Evolutionary conservation across 441 rosid species (phyloP).

Genomic region (Syzygium malaccense): DNA sequence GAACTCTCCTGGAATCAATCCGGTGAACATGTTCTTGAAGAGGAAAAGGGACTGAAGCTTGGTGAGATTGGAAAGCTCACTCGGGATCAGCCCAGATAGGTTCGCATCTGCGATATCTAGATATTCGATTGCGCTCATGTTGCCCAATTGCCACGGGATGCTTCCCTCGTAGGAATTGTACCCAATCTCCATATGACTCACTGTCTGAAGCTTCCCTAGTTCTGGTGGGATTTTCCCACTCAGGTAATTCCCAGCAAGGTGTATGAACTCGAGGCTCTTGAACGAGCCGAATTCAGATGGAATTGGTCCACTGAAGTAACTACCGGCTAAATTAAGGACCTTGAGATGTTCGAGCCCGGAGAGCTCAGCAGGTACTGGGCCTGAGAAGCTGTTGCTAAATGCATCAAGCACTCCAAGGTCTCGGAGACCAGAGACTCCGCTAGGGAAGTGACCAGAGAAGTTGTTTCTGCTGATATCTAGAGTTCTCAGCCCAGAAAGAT

Average conservation of each 20-base stretch:
- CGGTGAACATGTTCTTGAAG: conserved; percentile 64
- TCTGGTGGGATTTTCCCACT: conserved; percentile 58
- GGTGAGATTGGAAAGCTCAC: conserved; percentile 60
- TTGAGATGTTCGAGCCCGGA: conserved; percentile 46
- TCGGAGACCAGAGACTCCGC: conserved; percentile 34
- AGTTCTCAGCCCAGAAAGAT: conserved; percentile 40
- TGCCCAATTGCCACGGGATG: conserved; percentile 73
- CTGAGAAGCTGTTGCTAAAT: conserved; percentile 87
- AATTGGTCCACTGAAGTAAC: conserved; percentile 80
- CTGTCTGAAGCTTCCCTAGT: conserved; percentile 52
- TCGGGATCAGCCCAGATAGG: conserved; percentile 70
- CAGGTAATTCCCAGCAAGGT: conserved; percentile 76
- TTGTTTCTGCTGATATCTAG: conserved; percentile 86
- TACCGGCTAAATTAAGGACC: conserved; percentile 86
- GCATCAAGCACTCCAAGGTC: conserved; percentile 60
- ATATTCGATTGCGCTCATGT: conserved; percentile 69
- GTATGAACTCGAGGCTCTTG: conserved; percentile 63
- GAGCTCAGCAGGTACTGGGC: conserved; percentile 55
- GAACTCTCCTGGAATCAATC: conserved; percentile 64
- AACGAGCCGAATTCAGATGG: conserved; percentile 70
- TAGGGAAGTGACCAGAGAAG: conserved; percentile 64
- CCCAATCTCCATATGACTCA: conserved; percentile 94
- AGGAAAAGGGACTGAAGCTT: conserved; percentile 79
- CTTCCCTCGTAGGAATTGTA: conserved; percentile 68
- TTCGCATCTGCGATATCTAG: conserved; percentile 83